phyloP scores from a whole-genome alignment of 495 filamentous ascomycete species.

The Aspergillus nidulans region DNA sequence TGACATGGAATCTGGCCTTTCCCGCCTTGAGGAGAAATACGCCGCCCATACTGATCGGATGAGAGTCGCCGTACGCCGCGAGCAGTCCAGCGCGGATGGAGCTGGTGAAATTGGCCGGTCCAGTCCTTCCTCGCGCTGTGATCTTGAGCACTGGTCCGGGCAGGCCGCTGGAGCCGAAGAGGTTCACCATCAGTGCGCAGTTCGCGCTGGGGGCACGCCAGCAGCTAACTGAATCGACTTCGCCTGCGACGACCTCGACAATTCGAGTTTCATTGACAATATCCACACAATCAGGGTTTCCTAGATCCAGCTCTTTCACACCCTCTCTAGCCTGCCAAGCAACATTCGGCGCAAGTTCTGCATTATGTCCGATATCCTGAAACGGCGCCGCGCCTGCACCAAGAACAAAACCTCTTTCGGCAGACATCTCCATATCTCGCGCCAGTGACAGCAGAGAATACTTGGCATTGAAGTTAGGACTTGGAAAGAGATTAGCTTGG shows the following conservation, averaged over 20 bases:
- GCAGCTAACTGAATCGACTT: background rate
- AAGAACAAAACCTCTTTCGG: slow-evolving; percentile 22
- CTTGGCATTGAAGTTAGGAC: slow-evolving; percentile 24
- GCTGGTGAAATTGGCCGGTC: slow-evolving; percentile 25
- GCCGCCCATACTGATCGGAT: slow-evolving; percentile 31
- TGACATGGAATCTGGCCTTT: slow-evolving; percentile 36
- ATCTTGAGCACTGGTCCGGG: slow-evolving; percentile 32
- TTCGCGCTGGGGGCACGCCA: slow-evolving; percentile 17
- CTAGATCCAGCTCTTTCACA: slow-evolving; percentile 11
- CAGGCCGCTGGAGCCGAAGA: slow-evolving; percentile 29
- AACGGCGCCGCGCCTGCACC: slow-evolving; percentile 40
- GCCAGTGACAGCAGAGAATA: slow-evolving; percentile 30
- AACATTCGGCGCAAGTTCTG: slow-evolving; percentile 36
- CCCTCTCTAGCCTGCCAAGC: slow-evolving; percentile 12
- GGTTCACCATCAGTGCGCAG: slow-evolving; percentile 37
- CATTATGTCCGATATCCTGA: slow-evolving; percentile 34
- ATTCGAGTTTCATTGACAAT: slow-evolving; percentile 15
- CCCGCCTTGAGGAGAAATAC: slow-evolving; percentile 34
- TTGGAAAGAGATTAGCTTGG: slow-evolving; percentile 30
- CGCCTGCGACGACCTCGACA: background rate
- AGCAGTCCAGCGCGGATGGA: slow-evolving; percentile 26
- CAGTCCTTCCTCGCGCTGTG: slow-evolving; percentile 22
- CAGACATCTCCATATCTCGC: slow-evolving; percentile 29
- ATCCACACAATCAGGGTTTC: slow-evolving; percentile 11
- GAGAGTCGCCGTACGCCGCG: slow-evolving; percentile 22